A percentile compares a stretch with the other conserved stretches of the same genome.
Conservation (phyloP, 2,329 filamentous ascomycete genomes). For the Fusarium azukiicola region DNA sequence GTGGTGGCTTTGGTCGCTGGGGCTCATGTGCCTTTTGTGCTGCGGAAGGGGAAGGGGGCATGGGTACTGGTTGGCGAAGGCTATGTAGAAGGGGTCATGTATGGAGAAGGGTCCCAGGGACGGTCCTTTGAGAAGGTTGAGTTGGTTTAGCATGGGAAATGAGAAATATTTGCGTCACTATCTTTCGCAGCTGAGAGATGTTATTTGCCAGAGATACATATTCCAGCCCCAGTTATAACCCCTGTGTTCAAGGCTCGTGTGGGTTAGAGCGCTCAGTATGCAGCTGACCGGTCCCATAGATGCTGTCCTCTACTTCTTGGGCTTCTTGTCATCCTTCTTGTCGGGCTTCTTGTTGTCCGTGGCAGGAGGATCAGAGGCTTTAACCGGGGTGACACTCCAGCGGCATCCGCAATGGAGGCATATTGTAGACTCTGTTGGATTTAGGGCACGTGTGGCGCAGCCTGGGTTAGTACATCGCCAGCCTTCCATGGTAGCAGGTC, state of each 20-base stretch:
- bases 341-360: neutral
- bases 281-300: too few species aligned
- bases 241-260: too few species aligned
- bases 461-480: slow-evolving; percentile 27
- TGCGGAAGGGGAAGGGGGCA: fast-evolving
- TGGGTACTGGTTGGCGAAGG: slow-evolving; percentile 20
- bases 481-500: neutral
- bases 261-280: too few species aligned
- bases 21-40: slow-evolving; percentile 23
- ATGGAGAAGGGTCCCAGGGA: neutral
- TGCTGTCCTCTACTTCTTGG: neutral
- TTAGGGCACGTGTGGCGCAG: neutral
- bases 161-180: neutral
- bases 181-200: neutral
- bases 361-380: neutral
- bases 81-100: slow-evolving; percentile 22
- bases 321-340: slow-evolving; percentile 20
- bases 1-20: slow-evolving; percentile 9
- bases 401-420: slow-evolving; percentile 29
- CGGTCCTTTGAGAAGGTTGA: neutral
- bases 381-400: neutral
- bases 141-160: neutral
- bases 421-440: neutral
- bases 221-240: too few species aligned
- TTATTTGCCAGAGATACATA: neutral